A percentile compares a stretch with the other conserved stretches of the same genome.
Evolutionary conservation across 2,329 filamentous ascomycete species (phyloP).

Genomic region (Neonectria faginata): DNA sequence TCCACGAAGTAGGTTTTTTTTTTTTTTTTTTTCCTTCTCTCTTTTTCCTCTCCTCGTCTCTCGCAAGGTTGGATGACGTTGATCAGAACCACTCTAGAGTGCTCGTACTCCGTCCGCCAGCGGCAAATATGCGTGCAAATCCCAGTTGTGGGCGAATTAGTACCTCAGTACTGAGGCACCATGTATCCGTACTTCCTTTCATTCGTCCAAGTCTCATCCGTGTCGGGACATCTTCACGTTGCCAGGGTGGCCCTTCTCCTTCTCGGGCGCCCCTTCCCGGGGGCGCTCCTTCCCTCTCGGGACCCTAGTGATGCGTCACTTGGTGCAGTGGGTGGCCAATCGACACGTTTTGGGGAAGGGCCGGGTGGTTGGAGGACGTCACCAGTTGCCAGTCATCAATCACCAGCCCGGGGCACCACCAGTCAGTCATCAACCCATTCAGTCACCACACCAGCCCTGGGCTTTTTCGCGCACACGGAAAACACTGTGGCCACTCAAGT

Average conservation of each 20-base stretch:
- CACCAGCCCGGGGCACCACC: not conserved
- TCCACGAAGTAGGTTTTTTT: constrained; percentile 13
- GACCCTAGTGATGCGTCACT: constrained; percentile 23
- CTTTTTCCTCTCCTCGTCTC: not conserved
- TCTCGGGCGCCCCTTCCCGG: constrained; percentile 18
- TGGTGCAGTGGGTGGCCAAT: constrained; percentile 17
- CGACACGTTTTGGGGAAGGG: constrained; percentile 8
- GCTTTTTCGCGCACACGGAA: constrained; percentile 3
- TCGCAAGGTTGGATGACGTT: constrained; percentile 1
- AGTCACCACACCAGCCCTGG: constrained; percentile 3
- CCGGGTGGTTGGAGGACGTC: constrained; percentile 28
- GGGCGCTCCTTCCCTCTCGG: constrained; percentile 24
- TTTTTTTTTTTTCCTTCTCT: not conserved
- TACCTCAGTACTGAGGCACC: not conserved
- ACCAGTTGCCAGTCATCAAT: constrained; percentile 20
- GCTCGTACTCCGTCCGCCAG: not conserved
- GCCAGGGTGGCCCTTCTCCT: constrained; percentile 25
- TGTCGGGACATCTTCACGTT: constrained; percentile 12
- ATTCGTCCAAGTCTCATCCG: not conserved
- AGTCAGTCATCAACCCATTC: not conserved
- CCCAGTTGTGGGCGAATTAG: not conserved
- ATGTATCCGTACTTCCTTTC: not conserved
- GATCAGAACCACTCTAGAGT: constrained; percentile 1
- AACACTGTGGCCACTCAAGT: constrained; percentile 25
- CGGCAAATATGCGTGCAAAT: not conserved